These are phyloP conservation scores for Podila epigama DNA, from an alignment of 192 early-diverging fungal species.

Conservation along the genomic window DNA sequence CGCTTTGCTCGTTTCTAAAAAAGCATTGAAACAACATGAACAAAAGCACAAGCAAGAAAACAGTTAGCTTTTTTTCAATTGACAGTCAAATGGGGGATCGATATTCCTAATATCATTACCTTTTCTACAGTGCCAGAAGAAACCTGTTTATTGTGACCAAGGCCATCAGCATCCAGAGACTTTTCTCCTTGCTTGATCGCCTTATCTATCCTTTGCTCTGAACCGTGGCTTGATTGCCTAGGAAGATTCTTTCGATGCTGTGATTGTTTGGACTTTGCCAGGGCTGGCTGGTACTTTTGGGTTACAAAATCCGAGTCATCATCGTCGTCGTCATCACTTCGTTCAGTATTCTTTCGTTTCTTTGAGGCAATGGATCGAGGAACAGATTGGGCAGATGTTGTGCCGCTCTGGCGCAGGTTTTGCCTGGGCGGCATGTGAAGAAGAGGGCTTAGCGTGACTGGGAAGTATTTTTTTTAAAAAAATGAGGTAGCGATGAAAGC, in stretches of 20 bases:
- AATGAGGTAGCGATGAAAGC: neutral
- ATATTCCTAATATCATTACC: no score
- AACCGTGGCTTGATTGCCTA: no score
- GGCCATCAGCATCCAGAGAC: no score
- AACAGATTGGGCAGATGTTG: neutral
- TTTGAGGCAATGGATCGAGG: slow-evolving; percentile 3
- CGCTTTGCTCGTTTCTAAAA: slow-evolving; percentile 29
- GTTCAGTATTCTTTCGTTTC: slow-evolving; percentile 32
- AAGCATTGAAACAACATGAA: neutral
- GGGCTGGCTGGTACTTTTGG: slow-evolving; percentile 2
- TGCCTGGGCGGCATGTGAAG: slow-evolving; percentile 25
- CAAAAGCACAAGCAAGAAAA: neutral
- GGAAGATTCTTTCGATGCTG: neutral
- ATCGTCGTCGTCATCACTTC: slow-evolving; percentile 30
- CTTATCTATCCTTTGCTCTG: neutral
- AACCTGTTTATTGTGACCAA: neutral
- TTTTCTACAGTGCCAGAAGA: neutral
- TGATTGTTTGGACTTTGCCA: neutral
- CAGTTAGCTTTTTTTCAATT: no score
- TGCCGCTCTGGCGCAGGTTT: neutral
- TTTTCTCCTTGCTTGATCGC: neutral
- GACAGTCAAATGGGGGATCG: no score
- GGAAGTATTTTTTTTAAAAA: neutral
- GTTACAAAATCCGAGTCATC: slow-evolving; percentile 33
- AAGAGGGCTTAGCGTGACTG: slow-evolving; percentile 1